Percentiles rank a stretch among this genome's conserved stretches.
Evolutionary conservation across 2,329 filamentous ascomycete species (phyloP).

Genomic region (Epichloe glyceriae): DNA sequence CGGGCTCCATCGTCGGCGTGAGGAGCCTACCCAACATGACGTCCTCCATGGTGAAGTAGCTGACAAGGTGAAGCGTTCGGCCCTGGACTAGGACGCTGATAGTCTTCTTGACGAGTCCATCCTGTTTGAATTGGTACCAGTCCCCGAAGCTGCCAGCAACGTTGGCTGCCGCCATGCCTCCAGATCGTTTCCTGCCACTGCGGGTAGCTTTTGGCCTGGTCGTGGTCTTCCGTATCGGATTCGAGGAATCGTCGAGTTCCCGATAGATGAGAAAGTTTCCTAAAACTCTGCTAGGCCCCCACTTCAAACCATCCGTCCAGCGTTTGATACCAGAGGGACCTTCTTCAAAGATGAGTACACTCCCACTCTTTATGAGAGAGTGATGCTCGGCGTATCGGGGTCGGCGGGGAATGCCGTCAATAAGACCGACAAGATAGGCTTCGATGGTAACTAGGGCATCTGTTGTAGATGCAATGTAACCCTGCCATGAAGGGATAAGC

Average conservation of each 20-base stretch:
- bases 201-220: background rate
- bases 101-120: conserved; percentile 80
- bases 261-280: conserved; percentile 77
- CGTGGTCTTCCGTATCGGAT: background rate
- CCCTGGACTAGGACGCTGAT: conserved; percentile 66
- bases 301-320: conserved; percentile 82
- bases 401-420: conserved; percentile 64
- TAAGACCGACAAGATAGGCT: conserved; percentile 56
- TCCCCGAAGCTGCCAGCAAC: conserved; percentile 64
- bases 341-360: conserved; percentile 83
- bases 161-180: conserved; percentile 4
- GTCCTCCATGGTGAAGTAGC: conserved; percentile 73
- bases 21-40: conserved; percentile 1
- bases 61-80: conserved; percentile 70
- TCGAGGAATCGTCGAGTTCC: conserved; percentile 43
- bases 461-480: conserved; percentile 50
- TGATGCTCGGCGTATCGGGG: conserved; percentile 73
- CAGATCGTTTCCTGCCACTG: background rate
- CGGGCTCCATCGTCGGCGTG: background rate
- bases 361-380: conserved; percentile 65
- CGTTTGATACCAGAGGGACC: conserved; percentile 79
- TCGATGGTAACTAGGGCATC: conserved; percentile 73
- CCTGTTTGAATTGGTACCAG: conserved; percentile 72
- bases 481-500: conserved; percentile 51
- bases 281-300: conserved; percentile 79